These are phyloP conservation scores for Trametes cubensis DNA, from an alignment of 768 basidiomycete species.

Conservation along the genomic window DNA sequence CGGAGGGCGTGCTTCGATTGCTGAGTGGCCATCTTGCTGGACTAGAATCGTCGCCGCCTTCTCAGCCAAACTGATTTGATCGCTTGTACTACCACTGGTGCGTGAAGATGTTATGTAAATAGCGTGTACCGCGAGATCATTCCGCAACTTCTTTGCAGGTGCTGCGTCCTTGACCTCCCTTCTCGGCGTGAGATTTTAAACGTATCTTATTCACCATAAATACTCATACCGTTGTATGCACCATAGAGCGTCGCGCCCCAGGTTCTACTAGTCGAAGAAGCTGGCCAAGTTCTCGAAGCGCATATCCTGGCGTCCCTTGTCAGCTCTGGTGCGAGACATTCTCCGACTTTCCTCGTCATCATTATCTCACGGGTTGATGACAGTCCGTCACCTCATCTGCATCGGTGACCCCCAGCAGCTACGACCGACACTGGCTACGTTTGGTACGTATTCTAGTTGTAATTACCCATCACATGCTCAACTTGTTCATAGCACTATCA, in stretches of 20 bases:
- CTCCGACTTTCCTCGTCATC: not conserved
- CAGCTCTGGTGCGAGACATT: constrained; percentile 20
- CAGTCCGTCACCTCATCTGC: constrained; percentile 70
- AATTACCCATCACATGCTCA: not conserved
- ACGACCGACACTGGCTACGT: constrained; percentile 68
- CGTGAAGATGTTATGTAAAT: not conserved
- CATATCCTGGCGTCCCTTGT: constrained; percentile 70
- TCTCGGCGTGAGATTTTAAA: constrained; percentile 46
- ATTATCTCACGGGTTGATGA: constrained; percentile 15
- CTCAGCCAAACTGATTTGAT: constrained; percentile 61
- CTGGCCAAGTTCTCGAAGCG: constrained; percentile 81
- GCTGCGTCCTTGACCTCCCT: constrained; percentile 67
- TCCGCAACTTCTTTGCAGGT: constrained; percentile 40
- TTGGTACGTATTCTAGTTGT: constrained; percentile 42
- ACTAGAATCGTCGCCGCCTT: constrained; percentile 57
- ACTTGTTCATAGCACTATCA: constrained; percentile 53
- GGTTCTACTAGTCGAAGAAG: constrained; percentile 76
- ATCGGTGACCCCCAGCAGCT: constrained; percentile 84
- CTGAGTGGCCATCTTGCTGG: not conserved
- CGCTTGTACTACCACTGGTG: constrained; percentile 79
- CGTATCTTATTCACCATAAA: not conserved
- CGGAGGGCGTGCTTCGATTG: not conserved
- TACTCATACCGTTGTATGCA: not conserved
- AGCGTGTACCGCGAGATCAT: not conserved
- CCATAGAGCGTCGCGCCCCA: constrained; percentile 58